A percentile compares a stretch with the other conserved stretches of the same genome.
These are phyloP conservation scores for Amanita subjunquillea DNA, from an alignment of 768 basidiomycete species.

Conservation along the genomic window DNA sequence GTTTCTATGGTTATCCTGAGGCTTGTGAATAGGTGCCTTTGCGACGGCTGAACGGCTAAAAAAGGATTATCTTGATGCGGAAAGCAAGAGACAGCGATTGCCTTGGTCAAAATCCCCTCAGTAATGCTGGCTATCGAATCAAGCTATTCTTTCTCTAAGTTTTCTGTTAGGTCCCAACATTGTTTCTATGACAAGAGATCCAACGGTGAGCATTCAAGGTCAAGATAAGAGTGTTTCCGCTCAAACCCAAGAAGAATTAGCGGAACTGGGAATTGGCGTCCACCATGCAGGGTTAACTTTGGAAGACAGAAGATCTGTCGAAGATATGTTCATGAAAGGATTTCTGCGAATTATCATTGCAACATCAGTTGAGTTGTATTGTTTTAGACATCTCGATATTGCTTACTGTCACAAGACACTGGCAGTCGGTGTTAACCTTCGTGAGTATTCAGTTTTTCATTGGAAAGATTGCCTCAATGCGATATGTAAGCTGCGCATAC, in stretches of 20 bases:
- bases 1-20: neutral
- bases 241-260: constrained; percentile 36
- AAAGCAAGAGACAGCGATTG: constrained; percentile 33
- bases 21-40: constrained; percentile 34
- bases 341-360: constrained; percentile 60
- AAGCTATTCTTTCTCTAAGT: constrained; percentile 3
- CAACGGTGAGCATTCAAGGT: constrained; percentile 31
- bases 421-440: constrained; percentile 94
- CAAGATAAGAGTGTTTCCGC: neutral
- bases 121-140: constrained; percentile 20
- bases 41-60: constrained; percentile 68
- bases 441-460: constrained; percentile 29
- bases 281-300: constrained; percentile 84
- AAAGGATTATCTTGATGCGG: constrained; percentile 55
- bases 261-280: constrained; percentile 69
- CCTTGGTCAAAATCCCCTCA: constrained; percentile 62
- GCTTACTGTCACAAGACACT: constrained; percentile 50
- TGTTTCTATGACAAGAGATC: constrained; percentile 62
- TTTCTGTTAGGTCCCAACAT: constrained; percentile 36
- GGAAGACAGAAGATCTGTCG: constrained; percentile 64
- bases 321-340: constrained; percentile 62
- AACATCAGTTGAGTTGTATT: constrained; percentile 51
- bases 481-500: constrained; percentile 70
- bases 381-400: neutral
- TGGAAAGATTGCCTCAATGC: neutral